Evolutionary conservation across 2,329 filamentous ascomycete species (phyloP).

Genomic region (Mariannaea sp.): DNA sequence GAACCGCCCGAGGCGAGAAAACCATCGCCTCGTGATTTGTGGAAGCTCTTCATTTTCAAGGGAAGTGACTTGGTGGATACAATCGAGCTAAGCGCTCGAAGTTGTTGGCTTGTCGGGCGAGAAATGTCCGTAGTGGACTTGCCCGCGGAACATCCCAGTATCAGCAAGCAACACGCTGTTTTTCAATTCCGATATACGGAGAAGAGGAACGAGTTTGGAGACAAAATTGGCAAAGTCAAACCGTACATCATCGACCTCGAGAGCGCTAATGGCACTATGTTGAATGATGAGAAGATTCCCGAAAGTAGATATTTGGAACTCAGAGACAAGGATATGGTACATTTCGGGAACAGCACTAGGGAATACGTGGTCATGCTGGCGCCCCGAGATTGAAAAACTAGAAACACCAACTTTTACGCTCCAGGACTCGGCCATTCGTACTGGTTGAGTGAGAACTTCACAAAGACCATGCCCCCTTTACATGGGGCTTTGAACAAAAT

Average conservation of each 20-base stretch:
- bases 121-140: constrained; percentile 83
- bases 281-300: constrained; percentile 78
- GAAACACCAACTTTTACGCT: not conserved
- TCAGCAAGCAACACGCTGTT: constrained; percentile 94
- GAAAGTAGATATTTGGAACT: constrained; percentile 83
- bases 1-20: constrained; percentile 93
- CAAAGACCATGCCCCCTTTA: too few species aligned
- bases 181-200: constrained; percentile 89
- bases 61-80: constrained; percentile 79
- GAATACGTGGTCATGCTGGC: constrained; percentile 96
- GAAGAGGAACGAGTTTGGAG: constrained; percentile 84
- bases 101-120: constrained; percentile 89
- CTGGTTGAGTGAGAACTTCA: too few species aligned
- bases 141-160: constrained; percentile 84
- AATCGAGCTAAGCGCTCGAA: constrained; percentile 73
- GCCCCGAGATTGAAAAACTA: constrained; percentile 51
- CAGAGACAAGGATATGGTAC: constrained; percentile 84
- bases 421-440: not conserved
- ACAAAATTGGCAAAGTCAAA: constrained; percentile 76
- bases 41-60: constrained; percentile 95
- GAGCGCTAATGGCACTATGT: constrained; percentile 84
- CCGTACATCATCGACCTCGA: constrained; percentile 94
- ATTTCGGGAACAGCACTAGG: constrained; percentile 83
- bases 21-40: constrained; percentile 75
- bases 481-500: not conserved